These are phyloP conservation scores for Purshia tridentata DNA, from an alignment of 306 rosid species.

Conservation along the genomic window DNA sequence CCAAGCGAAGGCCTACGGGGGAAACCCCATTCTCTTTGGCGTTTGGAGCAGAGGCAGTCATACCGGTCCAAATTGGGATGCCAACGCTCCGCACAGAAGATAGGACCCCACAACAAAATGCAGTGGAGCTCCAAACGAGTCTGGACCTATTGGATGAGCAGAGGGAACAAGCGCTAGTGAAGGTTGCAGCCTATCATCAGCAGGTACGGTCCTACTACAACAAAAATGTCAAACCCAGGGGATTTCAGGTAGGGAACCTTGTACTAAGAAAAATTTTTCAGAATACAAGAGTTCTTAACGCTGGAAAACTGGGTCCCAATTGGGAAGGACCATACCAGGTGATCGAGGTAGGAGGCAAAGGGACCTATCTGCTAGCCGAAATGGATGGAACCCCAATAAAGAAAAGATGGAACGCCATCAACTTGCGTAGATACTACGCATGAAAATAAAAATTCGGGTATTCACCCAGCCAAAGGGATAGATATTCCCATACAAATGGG, in stretches of 20 bases:
- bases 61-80: background rate
- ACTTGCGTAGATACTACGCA: too few species aligned
- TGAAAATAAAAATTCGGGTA: too few species aligned
- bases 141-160: background rate
- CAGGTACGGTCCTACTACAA: background rate
- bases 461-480: too few species aligned
- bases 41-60: background rate
- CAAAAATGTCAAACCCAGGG: background rate
- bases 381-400: too few species aligned
- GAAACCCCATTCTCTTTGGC: background rate
- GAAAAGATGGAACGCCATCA: too few species aligned
- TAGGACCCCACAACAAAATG: too few species aligned
- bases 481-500: too few species aligned
- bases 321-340: background rate
- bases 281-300: background rate
- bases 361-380: too few species aligned
- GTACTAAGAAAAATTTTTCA: background rate
- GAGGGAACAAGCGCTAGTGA: accelerated
- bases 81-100: too few species aligned
- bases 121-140: accelerated
- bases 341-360: background rate
- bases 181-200: background rate
- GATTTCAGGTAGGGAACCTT: background rate
- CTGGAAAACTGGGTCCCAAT: background rate
- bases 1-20: background rate